These are phyloP conservation scores for Mucuna pruriens DNA, from an alignment of 306 rosid genomes.

Conservation along the genomic window DNA sequence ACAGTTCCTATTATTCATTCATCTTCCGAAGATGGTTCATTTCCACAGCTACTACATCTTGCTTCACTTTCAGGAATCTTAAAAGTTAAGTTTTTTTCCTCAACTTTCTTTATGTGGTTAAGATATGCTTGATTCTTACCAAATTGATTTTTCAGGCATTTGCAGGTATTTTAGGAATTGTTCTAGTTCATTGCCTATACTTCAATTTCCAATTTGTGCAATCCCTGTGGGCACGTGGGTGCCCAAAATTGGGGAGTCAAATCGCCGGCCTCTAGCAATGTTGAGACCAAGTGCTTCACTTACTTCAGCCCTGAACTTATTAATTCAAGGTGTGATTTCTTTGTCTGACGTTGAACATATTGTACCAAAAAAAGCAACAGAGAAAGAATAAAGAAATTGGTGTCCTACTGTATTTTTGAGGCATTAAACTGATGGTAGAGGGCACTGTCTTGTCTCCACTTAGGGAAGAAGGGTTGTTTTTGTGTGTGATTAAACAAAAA, in stretches of 20 bases:
- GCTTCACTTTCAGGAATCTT: constrained; percentile 95
- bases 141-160: constrained; percentile 78
- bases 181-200: constrained; percentile 83
- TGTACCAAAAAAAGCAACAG: constrained; percentile 2
- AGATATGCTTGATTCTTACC: constrained; percentile 45
- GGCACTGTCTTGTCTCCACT: neutral
- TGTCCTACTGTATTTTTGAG: constrained; percentile 27
- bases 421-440: constrained; percentile 27
- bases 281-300: constrained; percentile 91
- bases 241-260: constrained; percentile 94
- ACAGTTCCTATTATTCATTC: constrained; percentile 88
- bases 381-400: neutral
- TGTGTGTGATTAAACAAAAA: neutral
- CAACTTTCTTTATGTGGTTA: constrained; percentile 17
- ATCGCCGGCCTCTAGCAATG: constrained; percentile 75
- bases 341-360: constrained; percentile 22
- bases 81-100: constrained; percentile 66
- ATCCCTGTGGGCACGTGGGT: constrained; percentile 97
- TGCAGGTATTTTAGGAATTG: constrained; percentile 94
- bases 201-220: constrained; percentile 82
- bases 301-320: constrained; percentile 77
- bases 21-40: constrained; percentile 83
- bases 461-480: constrained; percentile 29
- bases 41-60: constrained; percentile 90
- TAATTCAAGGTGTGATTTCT: constrained; percentile 75